Evolutionary conservation across 352 stramenopile genomes (phyloP), one percentile per base, ranked within the genome.

Genomic region (Pythium apleroticum): DNA sequence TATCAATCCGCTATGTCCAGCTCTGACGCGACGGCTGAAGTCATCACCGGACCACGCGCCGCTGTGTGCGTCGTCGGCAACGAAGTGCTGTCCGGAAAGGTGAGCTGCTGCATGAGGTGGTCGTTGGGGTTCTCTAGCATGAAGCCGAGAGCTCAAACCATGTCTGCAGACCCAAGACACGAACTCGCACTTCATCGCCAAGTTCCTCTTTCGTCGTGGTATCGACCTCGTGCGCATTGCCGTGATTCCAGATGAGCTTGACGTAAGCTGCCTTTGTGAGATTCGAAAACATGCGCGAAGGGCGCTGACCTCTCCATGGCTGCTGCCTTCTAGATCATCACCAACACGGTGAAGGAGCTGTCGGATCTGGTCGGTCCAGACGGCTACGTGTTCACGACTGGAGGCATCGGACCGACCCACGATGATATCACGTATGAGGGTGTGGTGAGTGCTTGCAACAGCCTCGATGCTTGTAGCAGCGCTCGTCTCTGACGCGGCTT

Each of bases 351-450:
- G 24, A 80, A 88, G 57, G 65, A 89, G 28, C 71, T 96, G 8
- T 94, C 84, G 35, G 74, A 89, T 8, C 74, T 90, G 20, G 87
- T 96, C 15, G 87, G 87, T 4, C 78, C 77, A 14, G 77, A 55
- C 14, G 87, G 87, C 19, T 96, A 91, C 62, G 85, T 96, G 14
- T 80, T 96, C 72, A 94, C 87, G 11, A 93, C 87, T 7, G 86
- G 87, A 63, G 87, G 87, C 35, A 94, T 96, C 48, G 87, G 87
- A 4, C 87, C 85, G 6, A 96, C 87, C 14, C 87, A 96, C 48
- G 87, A 96, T 68, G 87, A 96, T 64, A 93, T 96, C 68, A 96
- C 87, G 86, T 96, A 96, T 60, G 81, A 93, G 56, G 85, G 81
- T 59, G 81, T 93, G 68, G 84, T 90, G 63, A 46, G 68, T 63